Percentiles rank a stretch among this genome's conserved stretches.
Evolutionary conservation across 768 basidiomycete species (phyloP).

Genomic region (Amylocystis lapponica): DNA sequence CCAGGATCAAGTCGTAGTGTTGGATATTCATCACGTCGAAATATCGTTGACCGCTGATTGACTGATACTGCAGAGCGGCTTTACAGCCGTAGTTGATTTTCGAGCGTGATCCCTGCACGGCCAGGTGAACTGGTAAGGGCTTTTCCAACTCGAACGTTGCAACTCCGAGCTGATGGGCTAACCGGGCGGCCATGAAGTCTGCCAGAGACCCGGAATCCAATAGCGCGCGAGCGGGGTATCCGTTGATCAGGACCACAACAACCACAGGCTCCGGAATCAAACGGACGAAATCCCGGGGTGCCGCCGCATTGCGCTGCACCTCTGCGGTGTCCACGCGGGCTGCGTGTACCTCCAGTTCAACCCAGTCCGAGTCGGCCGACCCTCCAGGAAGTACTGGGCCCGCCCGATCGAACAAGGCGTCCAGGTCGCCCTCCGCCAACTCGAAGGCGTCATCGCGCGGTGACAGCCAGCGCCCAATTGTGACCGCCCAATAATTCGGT

Average conservation of each 20-base stretch:
- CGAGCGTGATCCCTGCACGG: conserved; percentile 35
- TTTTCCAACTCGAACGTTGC: conserved; percentile 18
- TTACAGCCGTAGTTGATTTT: conserved; percentile 27
- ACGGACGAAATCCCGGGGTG: conserved; percentile 9
- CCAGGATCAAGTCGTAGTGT: conserved; percentile 25
- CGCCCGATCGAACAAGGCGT: too few species aligned
- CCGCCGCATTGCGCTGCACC: conserved; percentile 13
- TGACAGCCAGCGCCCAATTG: background rate
- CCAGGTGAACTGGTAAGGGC: conserved; percentile 34
- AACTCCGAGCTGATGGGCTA: conserved; percentile 33
- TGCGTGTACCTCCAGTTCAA: too few species aligned
- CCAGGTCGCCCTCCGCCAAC: too few species aligned
- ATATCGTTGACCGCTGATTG: conserved; percentile 20
- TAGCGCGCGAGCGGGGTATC: conserved; percentile 26
- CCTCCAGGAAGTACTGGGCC: too few species aligned
- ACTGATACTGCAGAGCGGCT: conserved; percentile 29
- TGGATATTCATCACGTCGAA: conserved; percentile 25
- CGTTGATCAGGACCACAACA: conserved; percentile 28
- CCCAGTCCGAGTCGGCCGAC: too few species aligned
- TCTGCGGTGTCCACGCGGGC: too few species aligned
- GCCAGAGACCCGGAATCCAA: conserved; percentile 34
- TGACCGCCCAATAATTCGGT: too few species aligned
- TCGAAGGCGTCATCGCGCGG: too few species aligned
- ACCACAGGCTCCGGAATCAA: conserved; percentile 29
- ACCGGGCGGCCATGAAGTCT: conserved; percentile 34